Evolutionary conservation across 805 yeast species (phyloP).

Genomic region (Candida quercuum): DNA sequence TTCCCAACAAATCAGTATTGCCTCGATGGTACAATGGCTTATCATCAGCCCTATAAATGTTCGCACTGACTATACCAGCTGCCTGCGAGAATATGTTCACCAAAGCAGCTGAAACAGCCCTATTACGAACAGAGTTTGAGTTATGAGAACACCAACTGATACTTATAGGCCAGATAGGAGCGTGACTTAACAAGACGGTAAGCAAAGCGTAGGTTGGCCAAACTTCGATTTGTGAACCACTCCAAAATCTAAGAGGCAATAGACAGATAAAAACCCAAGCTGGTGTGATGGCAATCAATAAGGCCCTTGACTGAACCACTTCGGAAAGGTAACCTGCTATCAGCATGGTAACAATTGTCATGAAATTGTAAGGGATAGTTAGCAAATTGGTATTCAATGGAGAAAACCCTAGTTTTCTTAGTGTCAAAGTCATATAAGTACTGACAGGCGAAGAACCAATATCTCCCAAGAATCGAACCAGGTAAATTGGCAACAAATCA

Average conservation of each 20-base stretch:
- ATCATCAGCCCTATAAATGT: slow-evolving; percentile 54
- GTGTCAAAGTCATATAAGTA: slow-evolving; percentile 42
- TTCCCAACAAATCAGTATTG: slow-evolving; percentile 36
- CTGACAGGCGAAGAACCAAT: slow-evolving; percentile 33
- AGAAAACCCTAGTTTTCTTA: slow-evolving; percentile 45
- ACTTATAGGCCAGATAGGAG: slow-evolving; percentile 49
- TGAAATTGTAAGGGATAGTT: slow-evolving; percentile 42
- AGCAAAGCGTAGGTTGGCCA: slow-evolving; percentile 40
- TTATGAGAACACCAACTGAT: slow-evolving; percentile 60
- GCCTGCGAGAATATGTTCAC: slow-evolving; percentile 62
- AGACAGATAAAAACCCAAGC: slow-evolving; percentile 34
- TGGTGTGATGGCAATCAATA: slow-evolving; percentile 24
- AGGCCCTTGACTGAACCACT: slow-evolving; percentile 27
- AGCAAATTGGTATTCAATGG: slow-evolving; percentile 48
- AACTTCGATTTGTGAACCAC: slow-evolving; percentile 30
- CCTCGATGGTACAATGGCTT: slow-evolving; percentile 58
- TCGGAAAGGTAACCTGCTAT: slow-evolving; percentile 34
- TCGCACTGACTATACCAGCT: slow-evolving; percentile 47
- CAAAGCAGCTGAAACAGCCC: slow-evolving; percentile 62
- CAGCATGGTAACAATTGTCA: slow-evolving; percentile 33
- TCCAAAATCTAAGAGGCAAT: slow-evolving; percentile 33
- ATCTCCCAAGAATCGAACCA: slow-evolving; percentile 38
- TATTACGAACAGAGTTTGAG: slow-evolving; percentile 54
- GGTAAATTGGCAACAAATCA: slow-evolving; percentile 51
- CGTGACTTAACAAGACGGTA: slow-evolving; percentile 32